Evolutionary conservation across 306 rosid genomes (phyloP), one percentile per base, ranked within the genome.

Genomic region (Lagenaria siceraria): DNA sequence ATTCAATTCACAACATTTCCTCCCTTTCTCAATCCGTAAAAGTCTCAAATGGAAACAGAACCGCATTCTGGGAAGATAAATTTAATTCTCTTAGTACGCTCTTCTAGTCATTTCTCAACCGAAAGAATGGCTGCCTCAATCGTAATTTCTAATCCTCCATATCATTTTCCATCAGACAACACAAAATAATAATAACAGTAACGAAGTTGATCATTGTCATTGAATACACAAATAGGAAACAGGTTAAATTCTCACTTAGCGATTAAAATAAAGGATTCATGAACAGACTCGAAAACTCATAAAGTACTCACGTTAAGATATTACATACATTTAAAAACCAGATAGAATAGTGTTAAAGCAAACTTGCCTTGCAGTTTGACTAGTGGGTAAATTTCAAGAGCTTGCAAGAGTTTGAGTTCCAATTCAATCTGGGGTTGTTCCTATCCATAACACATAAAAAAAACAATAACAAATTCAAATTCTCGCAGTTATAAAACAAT

Each of bases 401-500:
- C 99, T 81, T 90, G 87, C 76, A 96, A 82, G 64, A 96, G 55
- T 77, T 79, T 86, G 13, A 96, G 88, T 90, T 96, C 99, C 90
- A 96, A 86, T 82, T 96, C 96, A 78, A 88, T 89, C 86, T 90
- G 93, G 8, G 92, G 61, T 75, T 86, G 96, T 64, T 90, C 99
- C 98, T 96, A 80, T 81, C 70, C 84, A 82, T 21, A 43, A 70
- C 21, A 68, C 27, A 29, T 58, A 6, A 17, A 15, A 5, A 70
- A 8, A 70, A 70, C 19, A 38, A 66, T 8, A 19, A 25, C 53
- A 33, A 70, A 62, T 77, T 35, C 35, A 74, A 66, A 25, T 21
- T 10, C 52, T 25, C 53, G 74, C 74, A 31, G 64, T 58, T 12
- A 54, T 0, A 70, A 61, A 22, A 38, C 24, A 22, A 31, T 15